Evolutionary conservation across 2,329 filamentous ascomycete species (phyloP).

Genomic region (Diaporthe sp.): DNA sequence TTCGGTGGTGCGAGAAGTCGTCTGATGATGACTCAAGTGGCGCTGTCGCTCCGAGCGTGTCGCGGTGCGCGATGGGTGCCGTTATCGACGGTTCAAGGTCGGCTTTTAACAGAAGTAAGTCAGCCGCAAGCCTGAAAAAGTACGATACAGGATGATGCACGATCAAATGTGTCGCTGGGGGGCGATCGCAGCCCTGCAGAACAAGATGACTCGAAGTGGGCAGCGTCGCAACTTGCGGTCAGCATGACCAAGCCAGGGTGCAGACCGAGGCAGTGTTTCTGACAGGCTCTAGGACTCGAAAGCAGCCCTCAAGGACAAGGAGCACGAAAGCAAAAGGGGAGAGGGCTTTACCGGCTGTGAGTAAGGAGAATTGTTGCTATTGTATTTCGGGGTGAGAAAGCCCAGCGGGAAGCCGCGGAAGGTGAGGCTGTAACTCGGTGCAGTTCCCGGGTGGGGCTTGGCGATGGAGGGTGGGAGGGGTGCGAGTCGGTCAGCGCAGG

Average conservation of each 20-base stretch:
- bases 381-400: not conserved
- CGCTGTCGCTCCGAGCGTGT: slow-evolving; percentile 24
- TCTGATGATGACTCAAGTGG: slow-evolving; percentile 32
- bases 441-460: slow-evolving; percentile 36
- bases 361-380: not conserved
- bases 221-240: slow-evolving; percentile 41
- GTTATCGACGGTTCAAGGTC: not conserved
- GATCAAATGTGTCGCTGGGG: not conserved
- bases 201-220: slow-evolving; percentile 13
- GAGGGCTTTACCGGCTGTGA: slow-evolving; percentile 5
- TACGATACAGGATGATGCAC: not conserved
- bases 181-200: slow-evolving; percentile 27
- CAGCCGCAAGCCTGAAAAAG: not conserved
- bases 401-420: slow-evolving; percentile 30
- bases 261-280: slow-evolving; percentile 26
- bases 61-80: slow-evolving; percentile 1
- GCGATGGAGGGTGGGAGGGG: slow-evolving; percentile 28
- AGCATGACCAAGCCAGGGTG: slow-evolving; percentile 26
- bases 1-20: not conserved
- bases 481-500: slow-evolving; percentile 33
- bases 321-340: not conserved
- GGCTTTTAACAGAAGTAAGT: not conserved
- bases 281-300: slow-evolving; percentile 10
- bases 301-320: not conserved
- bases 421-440: slow-evolving; percentile 35